Conservation (phyloP, 2,329 filamentous ascomycete genomes). For the Xylariaceae sp. region DNA sequence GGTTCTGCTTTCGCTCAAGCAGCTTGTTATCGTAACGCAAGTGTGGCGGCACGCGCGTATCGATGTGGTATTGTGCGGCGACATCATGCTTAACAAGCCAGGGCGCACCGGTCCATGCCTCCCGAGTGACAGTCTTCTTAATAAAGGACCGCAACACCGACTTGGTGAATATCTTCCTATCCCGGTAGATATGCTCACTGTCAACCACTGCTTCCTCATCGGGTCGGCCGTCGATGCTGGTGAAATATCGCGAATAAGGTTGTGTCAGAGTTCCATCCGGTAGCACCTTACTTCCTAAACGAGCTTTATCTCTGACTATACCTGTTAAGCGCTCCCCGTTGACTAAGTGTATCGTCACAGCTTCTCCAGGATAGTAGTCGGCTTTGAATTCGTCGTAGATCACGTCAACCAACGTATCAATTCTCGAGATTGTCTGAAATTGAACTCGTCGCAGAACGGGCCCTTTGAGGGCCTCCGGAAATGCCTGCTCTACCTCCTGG, state of each 20-base stretch:
- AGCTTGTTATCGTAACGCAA: slow-evolving; percentile 80
- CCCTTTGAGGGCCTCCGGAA: slow-evolving; percentile 87
- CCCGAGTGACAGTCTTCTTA: slow-evolving; percentile 88
- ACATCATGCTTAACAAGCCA: slow-evolving; percentile 92
- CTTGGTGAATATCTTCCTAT: slow-evolving; percentile 92
- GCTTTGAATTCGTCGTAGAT: slow-evolving; percentile 80
- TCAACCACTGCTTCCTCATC: slow-evolving; percentile 78
- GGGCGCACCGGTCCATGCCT: slow-evolving; percentile 93
- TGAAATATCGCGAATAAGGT: slow-evolving; percentile 78
- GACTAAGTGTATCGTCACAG: slow-evolving; percentile 72
- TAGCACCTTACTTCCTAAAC: slow-evolving; percentile 64
- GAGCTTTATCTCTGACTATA: slow-evolving; percentile 81
- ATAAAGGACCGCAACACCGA: slow-evolving; percentile 91
- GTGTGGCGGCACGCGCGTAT: slow-evolving; percentile 81
- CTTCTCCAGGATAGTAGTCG: slow-evolving; percentile 89
- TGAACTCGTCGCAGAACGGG: slow-evolving; percentile 90
- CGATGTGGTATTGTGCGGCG: slow-evolving; percentile 81
- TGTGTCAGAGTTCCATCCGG: slow-evolving; percentile 71
- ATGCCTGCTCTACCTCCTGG: slow-evolving; percentile 85
- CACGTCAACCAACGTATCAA: slow-evolving; percentile 76
- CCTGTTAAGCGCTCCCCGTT: slow-evolving; percentile 73
- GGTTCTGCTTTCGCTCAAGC: slow-evolving; percentile 73
- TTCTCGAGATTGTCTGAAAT: slow-evolving; percentile 83
- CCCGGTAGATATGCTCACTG: slow-evolving; percentile 79
- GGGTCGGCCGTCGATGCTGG: slow-evolving; percentile 69